These are phyloP conservation scores for Cymbopogon citratus DNA, from an alignment of 176 grass and related monocot species.

Conservation along the genomic window DNA sequence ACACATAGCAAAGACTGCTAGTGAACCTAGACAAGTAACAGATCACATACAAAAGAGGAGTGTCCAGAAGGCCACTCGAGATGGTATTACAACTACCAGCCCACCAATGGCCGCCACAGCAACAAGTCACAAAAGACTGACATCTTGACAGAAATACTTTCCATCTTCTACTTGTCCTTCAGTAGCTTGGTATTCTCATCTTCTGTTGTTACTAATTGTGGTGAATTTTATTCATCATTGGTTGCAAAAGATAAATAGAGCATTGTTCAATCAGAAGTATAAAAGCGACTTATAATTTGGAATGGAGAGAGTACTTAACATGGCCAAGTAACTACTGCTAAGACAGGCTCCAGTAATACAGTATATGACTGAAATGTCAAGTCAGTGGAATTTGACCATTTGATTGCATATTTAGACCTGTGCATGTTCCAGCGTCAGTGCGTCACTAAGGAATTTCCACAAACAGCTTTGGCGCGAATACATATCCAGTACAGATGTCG, in stretches of 20 bases:
- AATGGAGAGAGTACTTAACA: not conserved
- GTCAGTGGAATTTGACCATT: not conserved
- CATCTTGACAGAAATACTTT: too few relatives aligned
- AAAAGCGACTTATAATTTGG: not conserved
- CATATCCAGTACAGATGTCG: not conserved
- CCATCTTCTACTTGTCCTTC: too few relatives aligned
- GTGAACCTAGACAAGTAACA: too few relatives aligned
- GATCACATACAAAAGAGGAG: too few relatives aligned
- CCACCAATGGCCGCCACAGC: too few relatives aligned
- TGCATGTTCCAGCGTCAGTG: not conserved
- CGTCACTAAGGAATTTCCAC: conserved; percentile 30
- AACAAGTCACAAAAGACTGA: too few relatives aligned
- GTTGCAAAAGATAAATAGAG: not conserved
- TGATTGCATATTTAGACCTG: not conserved
- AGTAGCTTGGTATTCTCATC: too few relatives aligned
- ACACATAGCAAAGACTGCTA: too few relatives aligned
- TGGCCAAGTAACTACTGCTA: not conserved
- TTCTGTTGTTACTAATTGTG: not conserved
- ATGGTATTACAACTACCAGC: too few relatives aligned
- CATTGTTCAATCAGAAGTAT: not conserved
- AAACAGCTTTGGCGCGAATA: not conserved
- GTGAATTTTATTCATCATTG: not conserved
- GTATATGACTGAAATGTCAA: not conserved
- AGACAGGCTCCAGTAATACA: not conserved
- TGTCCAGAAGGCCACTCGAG: too few relatives aligned